Evolutionary conservation across 371 early-diverging fungal genomes (phyloP).

Genomic region (Mucor lusitanicus): DNA sequence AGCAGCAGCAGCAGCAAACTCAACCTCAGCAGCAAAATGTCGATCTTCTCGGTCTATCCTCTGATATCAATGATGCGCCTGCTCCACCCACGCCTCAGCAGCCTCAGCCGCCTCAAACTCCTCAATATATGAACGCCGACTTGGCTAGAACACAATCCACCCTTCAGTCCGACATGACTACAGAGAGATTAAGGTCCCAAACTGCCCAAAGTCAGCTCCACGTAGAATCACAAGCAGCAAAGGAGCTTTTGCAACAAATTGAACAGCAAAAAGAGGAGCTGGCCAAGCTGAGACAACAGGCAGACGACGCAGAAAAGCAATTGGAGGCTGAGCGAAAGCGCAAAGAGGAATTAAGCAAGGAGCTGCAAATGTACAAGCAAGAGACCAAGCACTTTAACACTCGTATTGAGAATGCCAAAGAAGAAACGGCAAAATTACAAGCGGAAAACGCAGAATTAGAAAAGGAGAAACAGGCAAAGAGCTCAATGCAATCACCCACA

Average conservation of each 20-base stretch:
- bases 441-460: conserved; percentile 28
- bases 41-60: conserved; percentile 30
- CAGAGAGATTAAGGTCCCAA: conserved; percentile 25
- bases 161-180: conserved; percentile 18
- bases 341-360: conserved; percentile 31
- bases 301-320: conserved; percentile 39
- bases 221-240: conserved; percentile 27
- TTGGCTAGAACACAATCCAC: conserved; percentile 10
- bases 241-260: conserved; percentile 27
- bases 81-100: conserved; percentile 10
- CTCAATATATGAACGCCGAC: background rate
- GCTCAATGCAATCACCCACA: background rate
- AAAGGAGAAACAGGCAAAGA: conserved; percentile 10
- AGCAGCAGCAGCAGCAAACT: background rate
- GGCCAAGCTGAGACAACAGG: conserved; percentile 30
- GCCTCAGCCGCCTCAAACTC: conserved; percentile 3
- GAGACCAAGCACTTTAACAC: conserved; percentile 36
- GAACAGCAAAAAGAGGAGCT: conserved; percentile 34
- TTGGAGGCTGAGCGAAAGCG: conserved; percentile 31
- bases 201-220: conserved; percentile 26
- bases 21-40: conserved; percentile 17
- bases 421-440: conserved; percentile 18
- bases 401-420: conserved; percentile 31
- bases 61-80: conserved; percentile 3
- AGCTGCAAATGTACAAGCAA: conserved; percentile 37